A percentile compares a stretch with the other conserved stretches of the same genome.
Evolutionary conservation across 768 basidiomycete species (phyloP).

Genomic region (Thelephora aurantiotincta): DNA sequence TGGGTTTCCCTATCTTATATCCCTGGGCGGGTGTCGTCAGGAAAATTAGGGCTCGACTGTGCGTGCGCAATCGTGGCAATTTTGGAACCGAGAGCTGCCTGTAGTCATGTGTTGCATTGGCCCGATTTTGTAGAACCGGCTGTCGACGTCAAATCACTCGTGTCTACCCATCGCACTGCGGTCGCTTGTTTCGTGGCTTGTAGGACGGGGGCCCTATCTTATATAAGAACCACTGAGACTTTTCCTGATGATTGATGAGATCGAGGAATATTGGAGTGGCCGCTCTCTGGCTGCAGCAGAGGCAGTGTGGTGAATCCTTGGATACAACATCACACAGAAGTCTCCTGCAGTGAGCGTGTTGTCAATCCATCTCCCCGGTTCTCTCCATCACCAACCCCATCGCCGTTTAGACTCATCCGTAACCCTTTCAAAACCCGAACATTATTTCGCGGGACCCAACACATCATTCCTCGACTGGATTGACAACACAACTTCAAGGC

Average conservation of each 20-base stretch:
- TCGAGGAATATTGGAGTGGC: slow-evolving; percentile 21
- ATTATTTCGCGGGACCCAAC: slow-evolving; percentile 10
- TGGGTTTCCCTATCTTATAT: too few relatives aligned
- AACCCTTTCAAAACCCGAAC: slow-evolving; percentile 8
- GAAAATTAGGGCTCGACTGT: too few relatives aligned
- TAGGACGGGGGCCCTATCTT: too few relatives aligned
- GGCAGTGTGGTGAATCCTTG: slow-evolving; percentile 22
- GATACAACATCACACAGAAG: slow-evolving; percentile 20
- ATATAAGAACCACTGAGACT: too few relatives aligned
- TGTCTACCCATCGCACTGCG: too few relatives aligned
- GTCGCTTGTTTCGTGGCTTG: too few relatives aligned
- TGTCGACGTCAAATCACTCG: too few relatives aligned
- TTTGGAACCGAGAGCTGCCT: too few relatives aligned
- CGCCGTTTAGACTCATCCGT: background rate
- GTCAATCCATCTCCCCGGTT: slow-evolving; percentile 17
- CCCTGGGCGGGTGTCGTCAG: too few relatives aligned
- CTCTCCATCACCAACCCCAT: slow-evolving; percentile 14
- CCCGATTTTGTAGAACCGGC: too few relatives aligned
- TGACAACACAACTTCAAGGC: slow-evolving; percentile 1
- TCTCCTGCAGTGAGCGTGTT: slow-evolving; percentile 19
- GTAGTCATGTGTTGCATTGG: too few relatives aligned
- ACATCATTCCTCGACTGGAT: slow-evolving; percentile 2
- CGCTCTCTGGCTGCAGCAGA: slow-evolving; percentile 22
- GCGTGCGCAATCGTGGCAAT: too few relatives aligned
- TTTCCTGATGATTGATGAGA: slow-evolving; percentile 23